Evolutionary conservation across 1,139 yeast genomes (phyloP), one percentile per base, ranked within the genome.

Genomic region (Ashbya aceris): DNA sequence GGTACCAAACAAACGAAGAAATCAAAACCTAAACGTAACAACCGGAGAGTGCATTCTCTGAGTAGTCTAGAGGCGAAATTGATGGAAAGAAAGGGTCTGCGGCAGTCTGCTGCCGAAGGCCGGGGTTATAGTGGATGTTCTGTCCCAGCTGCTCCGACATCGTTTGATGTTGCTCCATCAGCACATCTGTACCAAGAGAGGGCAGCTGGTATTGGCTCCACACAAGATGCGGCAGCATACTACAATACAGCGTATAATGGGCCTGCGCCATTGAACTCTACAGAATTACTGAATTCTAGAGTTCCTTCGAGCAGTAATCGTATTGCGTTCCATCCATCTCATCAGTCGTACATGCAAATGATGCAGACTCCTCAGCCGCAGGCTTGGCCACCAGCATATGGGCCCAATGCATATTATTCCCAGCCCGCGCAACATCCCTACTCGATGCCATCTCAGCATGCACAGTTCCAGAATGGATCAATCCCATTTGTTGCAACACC

Each of bases 101-200:
- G 12, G n/a, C n/a, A 23, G 11, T n/a, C 11, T n/a, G 37, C 6
- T 20, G 37, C n/a, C 14, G 29, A 10, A 10, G 27, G 29, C n/a
- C 44, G 56, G 48, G 56, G 55, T 6, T 59, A 58, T 39, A 59
- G 64, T 47, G 64, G 64, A 1, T 56, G 60, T 8, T 54, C 62
- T 7, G 55, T 54, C 2, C 61, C 61, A 2, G 48, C 47, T 29
- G 58, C 64, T 0, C 62, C 64, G 3, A 39, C 50, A 2, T 45
- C 49, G 1, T 52, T 59, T 34, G 42, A 46, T 36, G 49, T 48
- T 4, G 20, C 38, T 8, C 40, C 44, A 10, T 37, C 44, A 2
- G n/a, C 29, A n/a, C 37, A 34, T 23, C 29, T 34, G 5, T 34
- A 34, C 37, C 27, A 10, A n/a, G 37, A 34, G 3, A 34, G 14